phyloP scores from a whole-genome alignment of 2,329 filamentous ascomycete genomes.

The Xylariomycetidae sp. region DNA sequence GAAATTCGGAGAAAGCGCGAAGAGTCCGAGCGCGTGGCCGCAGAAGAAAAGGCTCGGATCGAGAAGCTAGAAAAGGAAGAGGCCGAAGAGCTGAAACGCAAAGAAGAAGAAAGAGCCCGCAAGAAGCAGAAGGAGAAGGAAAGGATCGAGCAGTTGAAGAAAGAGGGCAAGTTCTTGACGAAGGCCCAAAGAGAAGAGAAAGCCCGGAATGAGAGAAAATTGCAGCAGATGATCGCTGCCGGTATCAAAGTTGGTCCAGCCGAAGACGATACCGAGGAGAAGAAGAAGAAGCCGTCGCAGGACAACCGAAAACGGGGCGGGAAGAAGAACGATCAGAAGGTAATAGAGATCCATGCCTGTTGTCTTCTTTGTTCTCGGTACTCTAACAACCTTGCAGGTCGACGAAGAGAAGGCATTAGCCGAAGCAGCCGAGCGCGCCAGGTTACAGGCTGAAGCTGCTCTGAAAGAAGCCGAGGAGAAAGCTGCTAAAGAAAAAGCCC shows the following conservation, averaged over 20 bases:
- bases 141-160: conserved; percentile 81
- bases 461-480: conserved; percentile 59
- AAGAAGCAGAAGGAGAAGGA: conserved; percentile 88
- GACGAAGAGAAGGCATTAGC: conserved; percentile 76
- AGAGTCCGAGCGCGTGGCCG: conserved; percentile 52
- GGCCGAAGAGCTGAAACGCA: conserved; percentile 64
- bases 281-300: conserved; percentile 73
- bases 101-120: conserved; percentile 67
- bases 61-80: conserved; percentile 62
- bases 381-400: no score
- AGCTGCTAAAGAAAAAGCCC: conserved; percentile 52
- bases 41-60: conserved; percentile 60
- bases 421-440: conserved; percentile 71
- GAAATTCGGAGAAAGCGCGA: conserved; percentile 63
- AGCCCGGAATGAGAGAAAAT: conserved; percentile 69
- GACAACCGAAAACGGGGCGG: conserved; percentile 74
- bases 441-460: conserved; percentile 61
- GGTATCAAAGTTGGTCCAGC: conserved; percentile 67
- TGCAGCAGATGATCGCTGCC: conserved; percentile 80
- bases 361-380: no score
- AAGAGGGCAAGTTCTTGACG: conserved; percentile 80
- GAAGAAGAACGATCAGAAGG: conserved; percentile 51
- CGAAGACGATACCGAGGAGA: conserved; percentile 44
- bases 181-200: conserved; percentile 83
- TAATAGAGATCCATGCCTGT: no score